These are phyloP conservation scores for Thalassiosira hispida DNA, from an alignment of 352 stramenopile genomes.

Conservation along the genomic window DNA sequence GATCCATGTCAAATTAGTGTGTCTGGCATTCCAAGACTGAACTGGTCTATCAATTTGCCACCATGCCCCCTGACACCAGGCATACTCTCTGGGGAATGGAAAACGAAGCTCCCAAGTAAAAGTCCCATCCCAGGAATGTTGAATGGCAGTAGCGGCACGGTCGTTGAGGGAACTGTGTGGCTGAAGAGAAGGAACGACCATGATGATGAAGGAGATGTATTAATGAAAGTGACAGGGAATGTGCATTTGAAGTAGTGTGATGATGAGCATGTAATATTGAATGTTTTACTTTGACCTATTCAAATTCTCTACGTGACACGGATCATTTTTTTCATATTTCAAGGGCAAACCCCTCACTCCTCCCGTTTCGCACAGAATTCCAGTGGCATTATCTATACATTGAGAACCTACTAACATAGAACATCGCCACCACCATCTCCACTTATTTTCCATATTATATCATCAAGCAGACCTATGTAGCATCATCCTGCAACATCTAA, in stretches of 20 bases:
- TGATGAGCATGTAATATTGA: too few species aligned
- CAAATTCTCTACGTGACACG: too few species aligned
- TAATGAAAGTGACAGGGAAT: slow-evolving; percentile 20
- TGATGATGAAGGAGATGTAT: background rate
- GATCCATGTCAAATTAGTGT: slow-evolving; percentile 5
- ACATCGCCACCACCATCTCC: too few species aligned
- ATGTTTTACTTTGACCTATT: too few species aligned
- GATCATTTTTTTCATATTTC: background rate
- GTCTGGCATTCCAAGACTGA: background rate
- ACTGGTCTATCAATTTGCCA: slow-evolving; percentile 19
- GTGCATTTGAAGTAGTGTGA: slow-evolving; percentile 25
- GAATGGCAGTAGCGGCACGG: background rate
- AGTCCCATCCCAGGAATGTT: slow-evolving; percentile 2
- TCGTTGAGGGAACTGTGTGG: slow-evolving; percentile 21
- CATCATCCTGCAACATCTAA: slow-evolving; percentile 24
- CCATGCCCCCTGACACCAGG: background rate
- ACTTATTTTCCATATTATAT: too few species aligned
- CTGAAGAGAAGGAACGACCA: slow-evolving; percentile 12
- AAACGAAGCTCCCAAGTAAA: background rate
- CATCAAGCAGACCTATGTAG: too few species aligned
- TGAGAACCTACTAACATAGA: too few species aligned
- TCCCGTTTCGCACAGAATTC: too few species aligned
- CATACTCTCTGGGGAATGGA: slow-evolving; percentile 11
- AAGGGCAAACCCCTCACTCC: background rate
- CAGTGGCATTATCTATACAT: too few species aligned